Evolutionary conservation across 371 early-diverging fungal species (phyloP).

Genomic region (Blakeslea trispora): DNA sequence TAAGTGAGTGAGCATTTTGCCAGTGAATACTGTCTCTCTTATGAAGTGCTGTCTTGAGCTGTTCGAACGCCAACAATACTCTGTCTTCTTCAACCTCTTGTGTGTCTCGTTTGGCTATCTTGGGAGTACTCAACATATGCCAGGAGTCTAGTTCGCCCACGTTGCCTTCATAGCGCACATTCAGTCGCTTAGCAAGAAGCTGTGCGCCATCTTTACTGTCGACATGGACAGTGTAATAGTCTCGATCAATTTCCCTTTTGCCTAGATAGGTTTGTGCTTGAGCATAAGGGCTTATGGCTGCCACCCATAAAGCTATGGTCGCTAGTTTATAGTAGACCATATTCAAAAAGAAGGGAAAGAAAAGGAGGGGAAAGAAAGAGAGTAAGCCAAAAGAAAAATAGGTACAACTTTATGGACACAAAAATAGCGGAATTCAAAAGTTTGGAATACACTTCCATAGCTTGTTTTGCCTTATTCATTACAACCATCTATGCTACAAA

Average conservation of each 20-base stretch:
- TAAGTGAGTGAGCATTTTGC: slow-evolving; percentile 25
- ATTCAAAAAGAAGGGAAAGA: background rate
- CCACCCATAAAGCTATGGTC: slow-evolving; percentile 3
- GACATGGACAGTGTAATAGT: slow-evolving; percentile 57
- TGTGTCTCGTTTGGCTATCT: slow-evolving; percentile 9
- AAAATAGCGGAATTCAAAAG: background rate
- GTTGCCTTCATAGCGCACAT: slow-evolving; percentile 59
- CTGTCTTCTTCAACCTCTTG: slow-evolving; percentile 22
- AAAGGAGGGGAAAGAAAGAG: background rate
- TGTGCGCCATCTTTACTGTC: slow-evolving; percentile 25
- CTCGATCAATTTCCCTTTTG: slow-evolving; percentile 27
- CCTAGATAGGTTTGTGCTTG: slow-evolving; percentile 21
- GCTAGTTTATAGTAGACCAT: slow-evolving; percentile 7
- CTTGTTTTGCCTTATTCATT: too few relatives aligned
- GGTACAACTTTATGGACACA: too few relatives aligned
- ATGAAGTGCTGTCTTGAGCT: slow-evolving; percentile 9
- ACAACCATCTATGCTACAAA: too few relatives aligned
- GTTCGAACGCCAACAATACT: slow-evolving; percentile 15
- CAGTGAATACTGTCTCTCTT: slow-evolving; percentile 24
- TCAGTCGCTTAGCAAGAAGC: slow-evolving; percentile 44
- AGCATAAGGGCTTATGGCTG: background rate
- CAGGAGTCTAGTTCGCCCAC: slow-evolving; percentile 69
- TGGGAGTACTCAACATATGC: slow-evolving; percentile 58
- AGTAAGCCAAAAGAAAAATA: background rate
- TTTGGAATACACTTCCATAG: too few relatives aligned